These are phyloP conservation scores for Peronospora belbahrii DNA, from an alignment of 352 stramenopile species.

Conservation along the genomic window DNA sequence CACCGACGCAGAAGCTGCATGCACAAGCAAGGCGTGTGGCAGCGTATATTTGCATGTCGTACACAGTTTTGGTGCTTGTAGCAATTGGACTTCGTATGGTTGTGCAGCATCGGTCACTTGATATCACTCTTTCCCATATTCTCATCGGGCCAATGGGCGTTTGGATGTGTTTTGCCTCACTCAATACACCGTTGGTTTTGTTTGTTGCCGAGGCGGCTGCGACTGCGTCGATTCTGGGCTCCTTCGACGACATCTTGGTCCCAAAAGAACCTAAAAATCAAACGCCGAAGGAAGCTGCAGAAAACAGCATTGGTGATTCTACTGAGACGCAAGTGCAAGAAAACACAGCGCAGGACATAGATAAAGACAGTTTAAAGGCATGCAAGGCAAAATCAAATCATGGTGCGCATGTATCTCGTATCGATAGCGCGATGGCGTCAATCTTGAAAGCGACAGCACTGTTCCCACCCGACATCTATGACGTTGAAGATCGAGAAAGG, in stretches of 20 bases:
- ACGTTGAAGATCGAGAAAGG: constrained; percentile 79
- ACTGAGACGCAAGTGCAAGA: neutral
- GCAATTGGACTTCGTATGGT: constrained; percentile 61
- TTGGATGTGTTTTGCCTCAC: constrained; percentile 81
- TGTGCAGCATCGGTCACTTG: constrained; percentile 58
- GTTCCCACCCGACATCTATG: constrained; percentile 51
- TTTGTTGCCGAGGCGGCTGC: constrained; percentile 69
- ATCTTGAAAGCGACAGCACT: constrained; percentile 26
- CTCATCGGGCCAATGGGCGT: constrained; percentile 64
- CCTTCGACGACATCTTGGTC: constrained; percentile 59
- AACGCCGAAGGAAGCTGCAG: constrained; percentile 2
- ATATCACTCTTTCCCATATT: constrained; percentile 63
- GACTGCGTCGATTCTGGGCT: constrained; percentile 65
- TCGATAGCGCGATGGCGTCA: constrained; percentile 23
- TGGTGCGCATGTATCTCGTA: constrained; percentile 5
- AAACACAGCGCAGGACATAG: neutral
- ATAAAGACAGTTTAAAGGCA: constrained; percentile 1
- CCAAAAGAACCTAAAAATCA: constrained; percentile 17
- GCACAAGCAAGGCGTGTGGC: constrained; percentile 41
- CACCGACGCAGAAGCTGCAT: constrained; percentile 75
- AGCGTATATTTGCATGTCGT: constrained; percentile 58
- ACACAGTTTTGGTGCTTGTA: constrained; percentile 55
- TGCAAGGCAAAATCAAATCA: constrained; percentile 1
- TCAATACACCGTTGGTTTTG: constrained; percentile 72
- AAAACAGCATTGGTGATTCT: neutral